A percentile compares a stretch with the other conserved stretches of the same genome.
Evolutionary conservation across 176 grass and related monocot species (phyloP).

Genomic region (Luzula sylvatica): DNA sequence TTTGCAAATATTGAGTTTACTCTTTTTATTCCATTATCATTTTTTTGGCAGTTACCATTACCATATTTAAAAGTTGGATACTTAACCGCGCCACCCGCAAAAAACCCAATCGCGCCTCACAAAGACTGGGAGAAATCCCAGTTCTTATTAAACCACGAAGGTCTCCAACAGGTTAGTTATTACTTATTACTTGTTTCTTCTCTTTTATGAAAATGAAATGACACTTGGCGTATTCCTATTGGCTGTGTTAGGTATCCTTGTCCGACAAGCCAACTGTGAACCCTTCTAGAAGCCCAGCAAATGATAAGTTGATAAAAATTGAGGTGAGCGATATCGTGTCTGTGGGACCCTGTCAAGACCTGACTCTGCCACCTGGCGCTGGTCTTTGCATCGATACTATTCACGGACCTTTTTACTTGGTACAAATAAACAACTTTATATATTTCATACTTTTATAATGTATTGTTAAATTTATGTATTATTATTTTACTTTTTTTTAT

Average conservation of each 20-base stretch:
- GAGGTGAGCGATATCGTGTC: conserved; percentile 66
- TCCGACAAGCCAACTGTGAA: conserved; percentile 44
- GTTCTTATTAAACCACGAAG: conserved; percentile 90
- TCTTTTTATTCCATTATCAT: background rate
- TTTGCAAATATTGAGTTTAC: conserved; percentile 1
- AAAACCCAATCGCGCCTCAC: conserved; percentile 64
- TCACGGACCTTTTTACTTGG: conserved; percentile 68
- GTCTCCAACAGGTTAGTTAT: conserved; percentile 70
- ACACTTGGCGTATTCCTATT: background rate
- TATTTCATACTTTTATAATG: background rate
- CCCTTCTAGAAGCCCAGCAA: conserved; percentile 23
- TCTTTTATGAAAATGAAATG: background rate
- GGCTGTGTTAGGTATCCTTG: conserved; percentile 37
- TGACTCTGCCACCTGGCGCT: conserved; percentile 78
- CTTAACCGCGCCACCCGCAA: conserved; percentile 65
- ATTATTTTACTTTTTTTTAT: background rate
- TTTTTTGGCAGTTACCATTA: conserved; percentile 64
- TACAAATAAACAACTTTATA: conserved; percentile 14
- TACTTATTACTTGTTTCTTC: background rate
- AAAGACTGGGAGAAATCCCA: conserved; percentile 84
- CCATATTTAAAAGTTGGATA: conserved; percentile 96
- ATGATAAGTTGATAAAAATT: conserved; percentile 55
- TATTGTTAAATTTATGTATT: conserved; percentile 8
- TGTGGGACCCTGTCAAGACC: conserved; percentile 64
- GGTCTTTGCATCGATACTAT: conserved; percentile 83